Evolutionary conservation across 2,329 filamentous ascomycete species (phyloP), one percentile per base, ranked within the genome.

Genomic region (Ophiocordyceps camponoti-saundersi): DNA sequence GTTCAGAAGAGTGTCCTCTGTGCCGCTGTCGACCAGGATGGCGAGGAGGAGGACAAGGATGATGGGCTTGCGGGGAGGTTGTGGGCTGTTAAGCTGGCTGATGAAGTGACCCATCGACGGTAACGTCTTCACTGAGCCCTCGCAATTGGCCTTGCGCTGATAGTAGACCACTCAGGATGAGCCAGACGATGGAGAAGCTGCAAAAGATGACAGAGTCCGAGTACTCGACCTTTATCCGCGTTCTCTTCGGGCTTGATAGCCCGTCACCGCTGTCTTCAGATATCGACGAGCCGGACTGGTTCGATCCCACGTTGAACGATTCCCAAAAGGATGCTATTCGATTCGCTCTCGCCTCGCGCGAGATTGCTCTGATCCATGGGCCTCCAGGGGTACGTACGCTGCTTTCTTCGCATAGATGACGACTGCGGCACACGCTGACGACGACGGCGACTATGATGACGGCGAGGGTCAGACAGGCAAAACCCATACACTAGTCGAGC

Each of bases 401-500:
- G 15, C n/a, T 36, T n/a, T 36, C 6, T n/a, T 16, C 5, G 13
- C 10, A 16, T 6, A 36, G 32, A 13, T 16, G 32, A 15, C 32
- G 32, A 6, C 13, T 15, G 6, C 11, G 15, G n/a, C 34, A n/a
- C 1, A 36, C 42, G 36, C 49, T 54, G 5, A 50, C 52, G 48
- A 12, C 10, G 13, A 8, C 34, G 10, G 16, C 13, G 7, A 2
- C 15, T 21, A 44, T 22, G n/a, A 5, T 10, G 26, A 26, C 23
- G 26, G 8, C 8, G 26, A 10, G 7, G 26, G 26, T 29, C 48
- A 80, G 70, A 98, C 92, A 0, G 92, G 92, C 44, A 98, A 98
- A 63, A 98, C 92, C 0, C 90, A 96, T 60, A 96, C 92, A 0
- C 67, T 98, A 39, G 90, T 98, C 49, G 92, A 98, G 62, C 71